Base-by-base conservation (phyloP, 2,329 filamentous ascomycete genomes). In the Akanthomyces dipterigenus region DNA sequence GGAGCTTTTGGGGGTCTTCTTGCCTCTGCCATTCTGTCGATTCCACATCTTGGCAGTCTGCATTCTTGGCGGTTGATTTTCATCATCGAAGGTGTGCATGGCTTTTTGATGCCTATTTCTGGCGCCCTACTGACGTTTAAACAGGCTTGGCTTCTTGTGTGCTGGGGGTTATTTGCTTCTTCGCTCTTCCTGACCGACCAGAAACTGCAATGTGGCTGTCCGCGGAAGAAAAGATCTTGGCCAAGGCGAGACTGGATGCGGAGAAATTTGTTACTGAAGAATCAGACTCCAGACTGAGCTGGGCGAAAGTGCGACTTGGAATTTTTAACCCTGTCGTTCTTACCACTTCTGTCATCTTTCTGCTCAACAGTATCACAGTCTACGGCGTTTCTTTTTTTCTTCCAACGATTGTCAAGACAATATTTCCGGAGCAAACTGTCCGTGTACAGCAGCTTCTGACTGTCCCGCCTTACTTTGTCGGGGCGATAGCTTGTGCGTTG, bases 381-480 rank as follows among this genome's bases (percentile, higher is more conserved):
- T 86, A 90, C 68, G 88, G 88, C 4, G 77, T 90, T 2, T 84
- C 84, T 2, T 89, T 90, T 78, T 91, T 91, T 73, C 75, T 82
- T 0, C 88, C 88, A 0, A 90, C 87, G 0, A 90, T 91, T 64
- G 85, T 91, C 46, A 73, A 75, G 48, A 88, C 82, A 6, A 90
- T 90, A 70, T 90, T 89, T 68, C 87, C 86, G 0, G 66, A 78
- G 3, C 73, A 76, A 60, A 77, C 76, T 16, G 80, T 85, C 9
- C 75, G 88, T 28, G 79, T 76, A 12, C 85, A 89, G 70, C 88
- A 91, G 73, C 81, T 61, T 18, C n/a, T 59, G 11, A 59, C 56
- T 11, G 56, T 59, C 14, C 56, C 56, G 4, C 56, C 56, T 1
- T 59, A 50, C 43, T 59, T 59, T 36, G 56, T 59, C 46, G 48